phyloP scores from a whole-genome alignment of 257 asterid genomes.

The Osmanthus fragrans region DNA sequence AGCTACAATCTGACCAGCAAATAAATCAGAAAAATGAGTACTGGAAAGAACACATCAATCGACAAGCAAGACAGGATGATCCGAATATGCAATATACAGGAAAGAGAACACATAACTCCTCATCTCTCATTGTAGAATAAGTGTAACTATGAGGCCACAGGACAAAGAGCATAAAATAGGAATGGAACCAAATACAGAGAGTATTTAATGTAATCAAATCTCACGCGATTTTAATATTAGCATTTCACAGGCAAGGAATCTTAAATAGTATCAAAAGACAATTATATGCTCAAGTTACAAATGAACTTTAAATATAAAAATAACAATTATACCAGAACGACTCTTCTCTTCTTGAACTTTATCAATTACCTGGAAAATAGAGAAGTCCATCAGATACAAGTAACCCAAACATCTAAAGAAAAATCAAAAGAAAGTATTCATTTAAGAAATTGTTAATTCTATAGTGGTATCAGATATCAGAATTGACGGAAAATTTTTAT shows the following conservation, averaged over 20 bases:
- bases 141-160: not conserved
- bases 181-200: not conserved
- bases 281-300: not conserved
- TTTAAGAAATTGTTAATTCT: not conserved
- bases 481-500: not conserved
- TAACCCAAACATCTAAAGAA: not conserved
- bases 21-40: not conserved
- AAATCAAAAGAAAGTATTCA: not conserved
- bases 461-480: not conserved
- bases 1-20: not conserved
- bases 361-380: conserved; percentile 57
- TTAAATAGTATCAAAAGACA: not conserved
- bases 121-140: not conserved
- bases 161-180: conserved; percentile 4
- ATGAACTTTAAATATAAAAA: not conserved
- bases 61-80: not conserved
- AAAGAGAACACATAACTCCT: too few species aligned
- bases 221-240: not conserved
- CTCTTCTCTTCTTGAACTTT: conserved; percentile 71
- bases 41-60: not conserved
- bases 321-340: conserved; percentile 44
- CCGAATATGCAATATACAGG: not conserved
- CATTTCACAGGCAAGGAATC: conserved; percentile 10
- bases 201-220: not conserved
- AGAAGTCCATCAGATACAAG: not conserved